Evolutionary conservation across 2,329 filamentous ascomycete species (phyloP).

Genomic region (Phialophora verrucosa): DNA sequence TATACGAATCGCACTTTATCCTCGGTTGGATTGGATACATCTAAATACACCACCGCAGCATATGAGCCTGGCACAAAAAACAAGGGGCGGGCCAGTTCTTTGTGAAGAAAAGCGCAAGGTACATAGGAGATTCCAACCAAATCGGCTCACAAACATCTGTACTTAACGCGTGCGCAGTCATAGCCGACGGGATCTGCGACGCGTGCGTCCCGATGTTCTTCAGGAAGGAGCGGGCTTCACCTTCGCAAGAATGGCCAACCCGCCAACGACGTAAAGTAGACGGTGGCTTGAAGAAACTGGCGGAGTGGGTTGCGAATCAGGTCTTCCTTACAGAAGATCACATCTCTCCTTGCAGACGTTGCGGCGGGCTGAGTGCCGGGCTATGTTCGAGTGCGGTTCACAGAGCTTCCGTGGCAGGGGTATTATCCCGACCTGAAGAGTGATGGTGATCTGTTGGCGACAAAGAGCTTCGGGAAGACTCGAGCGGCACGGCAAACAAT

Average conservation of each 20-base stretch:
- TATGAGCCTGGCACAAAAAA: background rate
- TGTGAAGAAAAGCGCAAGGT: background rate
- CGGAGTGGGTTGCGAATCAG: background rate
- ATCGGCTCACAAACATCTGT: background rate
- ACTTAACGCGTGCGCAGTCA: background rate
- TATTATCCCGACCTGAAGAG: background rate
- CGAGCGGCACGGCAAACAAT: background rate
- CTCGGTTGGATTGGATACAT: background rate
- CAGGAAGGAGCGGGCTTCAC: background rate
- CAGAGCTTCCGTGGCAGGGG: background rate
- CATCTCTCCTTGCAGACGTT: background rate
- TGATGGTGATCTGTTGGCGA: background rate
- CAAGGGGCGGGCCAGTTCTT: background rate
- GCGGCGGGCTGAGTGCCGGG: background rate
- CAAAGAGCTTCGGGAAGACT: background rate
- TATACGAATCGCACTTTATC: constrained; percentile 3
- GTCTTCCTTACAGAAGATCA: background rate
- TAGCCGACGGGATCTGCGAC: background rate
- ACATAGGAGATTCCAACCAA: background rate
- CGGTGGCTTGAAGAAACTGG: background rate
- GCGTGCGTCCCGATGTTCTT: constrained; percentile 4
- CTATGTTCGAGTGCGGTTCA: background rate
- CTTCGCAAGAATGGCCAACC: background rate
- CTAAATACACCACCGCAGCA: background rate
- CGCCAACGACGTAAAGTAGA: background rate